Evolutionary conservation across 2,329 filamentous ascomycete species (phyloP), one percentile per base, ranked within the genome.

Genomic region (Trichoderma brevicompactum): DNA sequence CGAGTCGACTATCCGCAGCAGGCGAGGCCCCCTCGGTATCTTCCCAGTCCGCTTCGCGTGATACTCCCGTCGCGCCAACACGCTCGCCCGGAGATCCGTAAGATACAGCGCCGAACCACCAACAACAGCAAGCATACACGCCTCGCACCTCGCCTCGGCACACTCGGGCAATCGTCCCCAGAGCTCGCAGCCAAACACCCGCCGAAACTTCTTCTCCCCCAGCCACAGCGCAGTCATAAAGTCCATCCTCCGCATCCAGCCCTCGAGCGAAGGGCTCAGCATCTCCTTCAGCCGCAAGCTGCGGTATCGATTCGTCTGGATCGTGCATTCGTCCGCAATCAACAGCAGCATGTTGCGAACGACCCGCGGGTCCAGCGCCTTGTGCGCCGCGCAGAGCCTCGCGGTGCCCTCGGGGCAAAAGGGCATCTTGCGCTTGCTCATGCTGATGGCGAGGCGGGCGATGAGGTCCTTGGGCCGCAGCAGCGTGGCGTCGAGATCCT

Each of bases 81-180:
- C 69, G 46, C 76, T 74, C 3, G 81, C 79, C 34, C 80, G 73
- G 38, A 87, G 69, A 69, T 84, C 82, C 6, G 75, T 71, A 2
- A 87, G 72, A 1, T 79, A 68, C 15, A 76, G 71, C 5, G 70
- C 72, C 38, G 78, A 76, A 0, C 80, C 80, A 2, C 84, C 84
- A 0, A 87, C 70, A 3, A 77, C 75, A 1, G 82, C 78, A 12
- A 87, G 72, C 34, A 84, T 80, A 67, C 85, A 87, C 1, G 83
- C 84, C 69, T 85, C 81, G 67, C 85, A 87, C 1, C 36, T 40
- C 0, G 40, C 49, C 34, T 38, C 46, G 8, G n/a, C 59, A 10
- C 64, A 65, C 9, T 49, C 56, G 1, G 64, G 64, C 9, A 65
- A 12, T 5, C 6, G 15, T n/a, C 6, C 44, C 41, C 5, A 15